Base-by-base conservation (phyloP, 139 green algal genomes). In the Asterochloris erici region DNA sequence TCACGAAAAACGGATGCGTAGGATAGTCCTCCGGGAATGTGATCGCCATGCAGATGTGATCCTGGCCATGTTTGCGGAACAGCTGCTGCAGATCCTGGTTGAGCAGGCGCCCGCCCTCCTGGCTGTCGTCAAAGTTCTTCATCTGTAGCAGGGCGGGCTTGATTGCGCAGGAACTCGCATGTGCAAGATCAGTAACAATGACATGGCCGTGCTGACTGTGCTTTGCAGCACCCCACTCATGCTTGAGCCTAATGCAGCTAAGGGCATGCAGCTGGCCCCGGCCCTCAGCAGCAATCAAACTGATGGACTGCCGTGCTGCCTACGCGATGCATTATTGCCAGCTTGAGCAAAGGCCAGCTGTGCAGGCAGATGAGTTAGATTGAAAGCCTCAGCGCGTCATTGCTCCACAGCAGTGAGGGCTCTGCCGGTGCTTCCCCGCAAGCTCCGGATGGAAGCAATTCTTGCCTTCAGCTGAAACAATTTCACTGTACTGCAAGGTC, bases 1-100 rank as follows among this genome's bases (percentile, higher is more conserved):
- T 75, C 61, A 84, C 24, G 75, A 87, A 87, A 68, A 87, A 85
- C 29, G 84, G 84, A 23, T 82, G 79, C 12, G 79, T 74, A 13
- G 84, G 80, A 70, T 87, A 87, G 62, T 87, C 84, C 28, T 66
- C 62, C 13, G 68, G 80, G 69, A 87, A 87, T 14, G 63, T 61
- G 68, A 80, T 28, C 71, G 83, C 83, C 78, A 86, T 83, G 23
- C 83, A 62, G 47, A 86, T 68, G 73, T 86, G 78, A 73, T 86
- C 83, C 62, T 83, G 78, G 10, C 70, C 78, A 81, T 86, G 71
- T 28, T 62, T 74, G 62, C 27, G 60, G 23, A 27, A 19, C 63
- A 84, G 27, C 64, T 47, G 14, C n/a, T 73, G 28, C 78, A 84
- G 63, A 47, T 87, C 84, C 28, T 82, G 47, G 71, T 87, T 87